Evolutionary conservation across 1,284 basidiomycete genomes (phyloP).

Genomic region (Pholiota adiposa): DNA sequence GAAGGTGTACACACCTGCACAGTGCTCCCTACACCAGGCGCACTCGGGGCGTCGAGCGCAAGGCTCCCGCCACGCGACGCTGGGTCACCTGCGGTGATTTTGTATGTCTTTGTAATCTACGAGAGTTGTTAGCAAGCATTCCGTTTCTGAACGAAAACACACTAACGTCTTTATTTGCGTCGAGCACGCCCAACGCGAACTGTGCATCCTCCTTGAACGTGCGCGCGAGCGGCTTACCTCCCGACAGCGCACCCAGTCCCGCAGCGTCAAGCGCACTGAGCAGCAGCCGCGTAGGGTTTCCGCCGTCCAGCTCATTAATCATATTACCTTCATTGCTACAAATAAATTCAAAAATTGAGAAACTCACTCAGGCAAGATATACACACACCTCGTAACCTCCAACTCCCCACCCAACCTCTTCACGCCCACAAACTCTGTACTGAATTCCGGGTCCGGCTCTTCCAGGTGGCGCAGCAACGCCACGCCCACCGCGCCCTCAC

Average conservation of each 20-base stretch:
- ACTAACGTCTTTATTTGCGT: conserved; percentile 31
- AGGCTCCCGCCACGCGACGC: conserved; percentile 66
- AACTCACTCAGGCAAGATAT: neutral
- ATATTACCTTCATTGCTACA: conserved; percentile 80
- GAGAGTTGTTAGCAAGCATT: neutral
- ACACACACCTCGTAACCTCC: conserved; percentile 57
- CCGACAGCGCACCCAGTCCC: conserved; percentile 29
- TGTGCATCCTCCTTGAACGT: conserved; percentile 67
- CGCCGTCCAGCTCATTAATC: conserved; percentile 62
- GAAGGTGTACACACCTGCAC: conserved; percentile 55
- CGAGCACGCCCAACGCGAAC: conserved; percentile 64
- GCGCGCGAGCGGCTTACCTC: conserved; percentile 11
- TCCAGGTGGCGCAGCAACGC: conserved; percentile 42
- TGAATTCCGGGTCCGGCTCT: conserved; percentile 25
- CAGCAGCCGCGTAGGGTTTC: conserved; percentile 75
- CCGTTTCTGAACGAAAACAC: neutral
- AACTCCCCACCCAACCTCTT: conserved; percentile 55
- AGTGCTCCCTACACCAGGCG: conserved; percentile 57
- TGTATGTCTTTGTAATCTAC: conserved; percentile 52
- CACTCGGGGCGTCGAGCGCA: conserved; percentile 66
- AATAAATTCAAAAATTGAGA: neutral
- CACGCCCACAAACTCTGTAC: conserved; percentile 56
- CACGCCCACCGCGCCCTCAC: conserved; percentile 76
- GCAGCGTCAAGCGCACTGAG: conserved; percentile 58
- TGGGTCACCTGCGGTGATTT: conserved; percentile 81